Conservation (phyloP, 169 alveolate genomes). For the Perkinsus marinus region DNA sequence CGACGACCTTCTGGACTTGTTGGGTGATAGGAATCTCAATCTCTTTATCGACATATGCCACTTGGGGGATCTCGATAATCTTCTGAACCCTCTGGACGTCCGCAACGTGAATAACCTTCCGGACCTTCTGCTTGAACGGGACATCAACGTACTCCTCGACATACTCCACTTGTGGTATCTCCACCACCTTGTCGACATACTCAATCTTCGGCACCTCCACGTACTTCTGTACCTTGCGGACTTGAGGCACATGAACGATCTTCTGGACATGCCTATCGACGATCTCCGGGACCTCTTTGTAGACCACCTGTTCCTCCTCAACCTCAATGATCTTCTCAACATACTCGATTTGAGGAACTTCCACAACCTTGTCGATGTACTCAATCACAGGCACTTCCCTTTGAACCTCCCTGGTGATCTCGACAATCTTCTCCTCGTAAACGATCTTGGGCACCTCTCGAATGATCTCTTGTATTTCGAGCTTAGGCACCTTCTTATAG, state of each 20-base stretch:
- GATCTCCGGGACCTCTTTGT: conserved; percentile 49
- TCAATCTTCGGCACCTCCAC: neutral
- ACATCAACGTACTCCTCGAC: neutral
- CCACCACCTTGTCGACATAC: neutral
- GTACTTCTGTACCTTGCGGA: neutral
- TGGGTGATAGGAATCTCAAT: conserved; percentile 55
- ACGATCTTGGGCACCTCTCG: conserved; percentile 51
- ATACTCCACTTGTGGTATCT: neutral
- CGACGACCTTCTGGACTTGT: conserved; percentile 56
- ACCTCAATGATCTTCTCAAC: conserved; percentile 57
- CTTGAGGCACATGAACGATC: neutral
- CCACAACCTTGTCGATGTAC: conserved; percentile 58
- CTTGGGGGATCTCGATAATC: conserved; percentile 61
- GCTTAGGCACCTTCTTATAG: conserved; percentile 46
- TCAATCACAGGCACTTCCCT: conserved; percentile 46
- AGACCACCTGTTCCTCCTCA: conserved; percentile 50
- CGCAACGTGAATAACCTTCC: conserved; percentile 49
- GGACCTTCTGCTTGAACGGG: neutral
- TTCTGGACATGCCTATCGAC: conserved; percentile 26
- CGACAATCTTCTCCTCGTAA: conserved; percentile 59
- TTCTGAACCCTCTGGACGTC: conserved; percentile 48
- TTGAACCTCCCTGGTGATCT: conserved; percentile 5
- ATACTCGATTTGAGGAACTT: conserved; percentile 57
- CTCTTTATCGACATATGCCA: conserved; percentile 49
- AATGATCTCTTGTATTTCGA: conserved; percentile 42